Evolutionary conservation across 225 moss, liverwort and hornwort genomes (phyloP).

Genomic region (Marchantia paleacea): DNA sequence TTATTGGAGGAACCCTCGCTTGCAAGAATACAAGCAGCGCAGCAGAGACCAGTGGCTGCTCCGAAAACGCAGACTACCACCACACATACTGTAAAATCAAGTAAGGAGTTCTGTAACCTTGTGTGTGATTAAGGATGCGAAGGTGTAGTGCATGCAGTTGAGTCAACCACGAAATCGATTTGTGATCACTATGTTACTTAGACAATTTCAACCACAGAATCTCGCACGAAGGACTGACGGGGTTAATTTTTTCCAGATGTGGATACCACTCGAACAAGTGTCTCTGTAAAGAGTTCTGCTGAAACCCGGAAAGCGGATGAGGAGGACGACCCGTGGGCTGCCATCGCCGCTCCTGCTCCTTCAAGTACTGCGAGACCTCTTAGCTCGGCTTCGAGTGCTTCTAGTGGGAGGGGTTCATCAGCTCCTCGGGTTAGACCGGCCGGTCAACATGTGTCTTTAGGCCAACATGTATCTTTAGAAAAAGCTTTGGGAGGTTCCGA

Average conservation of each 20-base stretch:
- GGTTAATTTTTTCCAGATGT: conserved; percentile 39
- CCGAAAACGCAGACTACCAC: conserved; percentile 45
- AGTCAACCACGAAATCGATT: no score
- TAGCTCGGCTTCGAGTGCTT: conserved; percentile 43
- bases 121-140: not conserved
- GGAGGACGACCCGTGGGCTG: conserved; percentile 95
- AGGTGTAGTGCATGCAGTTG: not conserved
- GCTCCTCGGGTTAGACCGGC: conserved; percentile 50
- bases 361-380: conserved; percentile 69
- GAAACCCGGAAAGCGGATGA: conserved; percentile 53
- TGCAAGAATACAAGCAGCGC: conserved; percentile 81
- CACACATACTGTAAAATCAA: conserved; percentile 45
- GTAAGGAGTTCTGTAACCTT: conserved; percentile 26
- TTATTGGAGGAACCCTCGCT: conserved; percentile 66
- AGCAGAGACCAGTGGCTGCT: conserved; percentile 68
- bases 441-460: conserved; percentile 79
- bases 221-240: not conserved
- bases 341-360: conserved; percentile 88
- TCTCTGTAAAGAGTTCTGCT: conserved; percentile 38
- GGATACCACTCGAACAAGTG: conserved; percentile 46
- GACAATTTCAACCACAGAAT: no score
- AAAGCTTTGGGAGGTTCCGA: conserved; percentile 34
- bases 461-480: conserved; percentile 65
- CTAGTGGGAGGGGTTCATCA: conserved; percentile 36
- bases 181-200: no score